Percentiles rank a stretch among this genome's conserved stretches.
phyloP scores from a whole-genome alignment of 176 grass and related monocot genomes.

The Bolboschoenus planiculmis region DNA sequence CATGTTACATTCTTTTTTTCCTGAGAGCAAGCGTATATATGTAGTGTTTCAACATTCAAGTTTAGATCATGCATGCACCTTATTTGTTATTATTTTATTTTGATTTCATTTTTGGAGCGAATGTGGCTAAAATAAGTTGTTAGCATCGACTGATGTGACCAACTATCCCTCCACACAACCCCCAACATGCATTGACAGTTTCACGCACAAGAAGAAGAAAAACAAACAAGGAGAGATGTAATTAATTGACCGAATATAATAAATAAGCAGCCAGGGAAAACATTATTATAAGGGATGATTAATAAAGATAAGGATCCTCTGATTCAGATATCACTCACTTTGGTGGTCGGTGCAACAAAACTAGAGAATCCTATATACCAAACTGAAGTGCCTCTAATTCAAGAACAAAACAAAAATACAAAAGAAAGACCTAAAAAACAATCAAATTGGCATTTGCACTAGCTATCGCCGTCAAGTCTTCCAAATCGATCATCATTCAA shows the following conservation, averaged over 20 bases:
- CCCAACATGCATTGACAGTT: neutral
- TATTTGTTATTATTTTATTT: neutral
- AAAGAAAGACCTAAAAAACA: neutral
- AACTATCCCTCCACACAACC: conserved; percentile 4
- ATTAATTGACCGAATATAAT: neutral
- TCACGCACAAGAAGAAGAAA: neutral
- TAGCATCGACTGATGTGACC: conserved; percentile 27
- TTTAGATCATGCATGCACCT: neutral
- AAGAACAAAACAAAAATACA: neutral
- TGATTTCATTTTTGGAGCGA: neutral
- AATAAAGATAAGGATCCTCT: conserved; percentile 19
- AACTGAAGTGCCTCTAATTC: conserved; percentile 9
- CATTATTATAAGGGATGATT: conserved; percentile 20
- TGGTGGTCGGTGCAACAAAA: conserved; percentile 23
- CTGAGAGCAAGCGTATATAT: no score
- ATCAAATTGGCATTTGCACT: conserved; percentile 13
- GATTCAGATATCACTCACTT: neutral
- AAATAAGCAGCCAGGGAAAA: neutral
- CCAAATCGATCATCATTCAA: neutral
- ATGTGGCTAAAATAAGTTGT: conserved; percentile 26
- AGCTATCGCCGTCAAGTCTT: neutral
- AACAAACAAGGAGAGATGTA: neutral
- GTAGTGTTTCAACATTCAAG: neutral
- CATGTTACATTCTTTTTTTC: no score
- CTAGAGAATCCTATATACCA: neutral